phyloP scores from a whole-genome alignment of 2,329 filamentous ascomycete genomes.

The Colletotrichum chrysophilum region DNA sequence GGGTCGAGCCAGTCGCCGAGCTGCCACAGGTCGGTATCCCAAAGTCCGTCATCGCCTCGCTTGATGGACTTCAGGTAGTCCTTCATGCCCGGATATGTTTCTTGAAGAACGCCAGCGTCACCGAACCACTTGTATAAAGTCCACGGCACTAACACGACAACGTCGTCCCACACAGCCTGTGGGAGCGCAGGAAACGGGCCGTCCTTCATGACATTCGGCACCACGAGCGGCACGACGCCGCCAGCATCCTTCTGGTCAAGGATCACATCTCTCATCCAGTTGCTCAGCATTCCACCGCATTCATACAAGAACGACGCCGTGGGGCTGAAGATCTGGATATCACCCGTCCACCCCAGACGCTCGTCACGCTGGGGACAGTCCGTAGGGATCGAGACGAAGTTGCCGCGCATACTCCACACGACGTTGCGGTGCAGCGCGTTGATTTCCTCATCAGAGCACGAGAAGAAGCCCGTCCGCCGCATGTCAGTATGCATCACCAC shows the following conservation, averaged over 20 bases:
- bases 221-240: conserved; percentile 35
- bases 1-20: conserved; percentile 56
- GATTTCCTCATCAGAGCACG: conserved; percentile 54
- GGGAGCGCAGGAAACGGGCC: conserved; percentile 24
- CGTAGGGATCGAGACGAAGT: conserved; percentile 62
- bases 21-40: conserved; percentile 41
- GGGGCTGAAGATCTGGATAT: conserved; percentile 53
- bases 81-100: conserved; percentile 43
- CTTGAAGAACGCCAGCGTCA: conserved; percentile 37
- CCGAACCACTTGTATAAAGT: conserved; percentile 41
- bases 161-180: conserved; percentile 49
- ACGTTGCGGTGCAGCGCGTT: conserved; percentile 61
- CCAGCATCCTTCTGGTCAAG: conserved; percentile 36
- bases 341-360: conserved; percentile 58
- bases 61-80: conserved; percentile 42
- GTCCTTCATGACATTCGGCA: conserved; percentile 30
- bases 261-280: conserved; percentile 54
- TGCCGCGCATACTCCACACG: conserved; percentile 61
- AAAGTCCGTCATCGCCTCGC: conserved; percentile 38
- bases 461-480: conserved; percentile 51
- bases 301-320: conserved; percentile 60
- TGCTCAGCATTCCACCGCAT: conserved; percentile 51
- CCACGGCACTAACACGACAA: conserved; percentile 43
- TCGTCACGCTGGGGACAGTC: conserved; percentile 64
- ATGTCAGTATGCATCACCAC: conserved; percentile 57